Evolutionary conservation across 2,329 filamentous ascomycete genomes (phyloP), one percentile per base, ranked within the genome.

Genomic region (Fusarium penzigii): DNA sequence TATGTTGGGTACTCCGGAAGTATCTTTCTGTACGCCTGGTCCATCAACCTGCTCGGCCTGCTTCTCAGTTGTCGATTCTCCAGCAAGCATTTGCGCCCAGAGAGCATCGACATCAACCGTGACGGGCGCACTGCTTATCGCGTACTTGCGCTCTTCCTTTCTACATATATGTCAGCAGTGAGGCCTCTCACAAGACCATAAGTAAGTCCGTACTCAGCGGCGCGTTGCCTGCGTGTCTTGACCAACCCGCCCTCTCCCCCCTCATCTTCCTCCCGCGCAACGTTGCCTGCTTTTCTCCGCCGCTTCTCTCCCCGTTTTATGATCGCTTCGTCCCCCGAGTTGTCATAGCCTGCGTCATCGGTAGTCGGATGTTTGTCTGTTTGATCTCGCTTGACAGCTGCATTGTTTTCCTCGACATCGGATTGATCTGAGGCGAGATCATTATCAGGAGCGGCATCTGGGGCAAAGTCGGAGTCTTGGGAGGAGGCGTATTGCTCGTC

Each of bases 401-500:
- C 51, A 45, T 66, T 65, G 36, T 66, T 62, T 16, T 70, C 69
- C 36, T 79, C 79, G 8, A 78, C 79, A 51, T 80, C 84, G 6
- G 81, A 81, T 11, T 73, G 75, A 6, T 78, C 76, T 0, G 77
- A 78, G 13, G 71, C 75, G 14, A 73, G 77, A 32, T 75, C 76
- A n/a, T 70, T 65, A 32, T 75, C 76, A n/a, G 70, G 65, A 29
- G 66, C 78, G 16, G 76, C 75, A 42, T 84, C 84, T n/a, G 82
- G 83, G 20, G 85, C 81, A 56, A 90, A 90, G 65, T 90, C 87
- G 10, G 87, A 88, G 66, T 91, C 88, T 59, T 90, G 84, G 4
- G 86, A 86, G 2, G 87, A 89, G 14, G 78, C 82, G 63, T 90
- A 90, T 52, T 83, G 74, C 53, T 82, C 80, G 32, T 83, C 78